phyloP scores from a whole-genome alignment of 2,329 filamentous ascomycete genomes.

The Xylaria sp. region DNA sequence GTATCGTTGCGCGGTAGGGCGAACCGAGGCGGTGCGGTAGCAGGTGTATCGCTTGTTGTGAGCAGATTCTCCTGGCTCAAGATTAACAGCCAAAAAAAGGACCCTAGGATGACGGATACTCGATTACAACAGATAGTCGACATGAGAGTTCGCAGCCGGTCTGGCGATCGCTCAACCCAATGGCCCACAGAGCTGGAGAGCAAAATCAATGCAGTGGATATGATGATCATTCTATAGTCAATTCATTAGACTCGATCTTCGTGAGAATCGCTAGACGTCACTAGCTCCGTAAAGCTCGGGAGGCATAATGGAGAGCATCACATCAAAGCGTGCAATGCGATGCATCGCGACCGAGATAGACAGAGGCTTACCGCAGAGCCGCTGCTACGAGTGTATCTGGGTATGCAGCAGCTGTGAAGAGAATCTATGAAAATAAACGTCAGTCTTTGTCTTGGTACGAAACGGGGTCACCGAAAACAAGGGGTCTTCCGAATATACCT shows the following conservation, averaged over 20 bases:
- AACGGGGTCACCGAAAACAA: too few relatives aligned
- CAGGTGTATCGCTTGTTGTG: conserved; percentile 15
- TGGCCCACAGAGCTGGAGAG: conserved; percentile 55
- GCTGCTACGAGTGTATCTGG: conserved; percentile 54
- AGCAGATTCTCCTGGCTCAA: conserved; percentile 45
- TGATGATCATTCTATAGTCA: conserved; percentile 46
- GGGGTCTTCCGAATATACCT: conserved; percentile 41
- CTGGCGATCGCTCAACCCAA: conserved; percentile 54
- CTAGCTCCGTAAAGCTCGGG: background rate
- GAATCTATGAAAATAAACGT: conserved; percentile 53
- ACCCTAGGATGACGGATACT: conserved; percentile 53
- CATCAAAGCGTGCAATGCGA: background rate
- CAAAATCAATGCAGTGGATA: conserved; percentile 53
- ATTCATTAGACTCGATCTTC: conserved; percentile 16
- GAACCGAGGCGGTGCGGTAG: conserved; percentile 26
- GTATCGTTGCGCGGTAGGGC: conserved; percentile 39
- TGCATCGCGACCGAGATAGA: background rate
- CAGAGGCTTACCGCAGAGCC: conserved; percentile 50
- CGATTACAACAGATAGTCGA: conserved; percentile 56
- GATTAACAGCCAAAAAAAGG: conserved; percentile 54
- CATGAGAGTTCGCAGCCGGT: conserved; percentile 54
- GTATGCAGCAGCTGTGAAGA: conserved; percentile 63
- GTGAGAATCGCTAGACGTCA: background rate
- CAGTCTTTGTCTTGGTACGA: background rate
- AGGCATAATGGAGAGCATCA: background rate